Conservation (phyloP, 2,329 filamentous ascomycete genomes). For the Amesomyces nigricolor region DNA sequence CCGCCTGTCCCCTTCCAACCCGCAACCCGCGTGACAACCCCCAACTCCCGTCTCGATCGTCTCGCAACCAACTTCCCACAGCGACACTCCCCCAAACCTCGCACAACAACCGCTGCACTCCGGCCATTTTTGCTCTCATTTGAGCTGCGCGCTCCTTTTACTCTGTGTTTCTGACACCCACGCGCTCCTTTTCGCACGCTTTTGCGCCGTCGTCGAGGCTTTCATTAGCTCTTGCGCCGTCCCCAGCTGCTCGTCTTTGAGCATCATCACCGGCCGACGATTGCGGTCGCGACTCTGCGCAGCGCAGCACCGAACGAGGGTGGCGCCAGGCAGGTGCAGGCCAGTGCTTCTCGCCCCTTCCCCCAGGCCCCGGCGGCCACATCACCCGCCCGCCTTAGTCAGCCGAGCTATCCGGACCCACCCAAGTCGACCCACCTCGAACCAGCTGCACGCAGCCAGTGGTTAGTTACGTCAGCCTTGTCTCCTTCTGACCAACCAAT, state of each 20-base stretch:
- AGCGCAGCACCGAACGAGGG: slow-evolving; percentile 16
- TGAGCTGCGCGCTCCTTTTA: slow-evolving; percentile 33
- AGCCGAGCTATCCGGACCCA: slow-evolving; percentile 19
- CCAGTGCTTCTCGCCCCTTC: slow-evolving; percentile 16
- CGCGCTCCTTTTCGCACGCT: slow-evolving; percentile 27
- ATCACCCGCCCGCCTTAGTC: slow-evolving; percentile 20
- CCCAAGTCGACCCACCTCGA: slow-evolving; percentile 6
- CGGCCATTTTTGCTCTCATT: slow-evolving; percentile 13
- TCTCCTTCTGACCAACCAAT: slow-evolving; percentile 4
- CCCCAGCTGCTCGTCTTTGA: slow-evolving; percentile 9
- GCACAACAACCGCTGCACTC: slow-evolving; percentile 21
- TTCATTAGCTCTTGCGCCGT: slow-evolving; percentile 42
- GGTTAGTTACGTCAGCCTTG: slow-evolving; percentile 33
- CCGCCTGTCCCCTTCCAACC: slow-evolving; percentile 24
- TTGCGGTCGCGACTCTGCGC: slow-evolving; percentile 16
- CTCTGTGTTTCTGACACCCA: slow-evolving; percentile 23
- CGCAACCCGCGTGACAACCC: slow-evolving; percentile 22
- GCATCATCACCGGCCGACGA: neutral
- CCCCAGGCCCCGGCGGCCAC: neutral
- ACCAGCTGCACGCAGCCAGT: slow-evolving; percentile 21
- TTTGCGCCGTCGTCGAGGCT: neutral
- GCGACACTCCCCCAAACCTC: slow-evolving; percentile 21
- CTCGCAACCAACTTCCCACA: slow-evolving; percentile 25
- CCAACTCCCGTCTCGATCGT: slow-evolving; percentile 24
- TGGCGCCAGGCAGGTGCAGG: slow-evolving; percentile 20